phyloP scores from a whole-genome alignment of 2,329 filamentous ascomycete species.

The Raffaelea deltoideospora region DNA sequence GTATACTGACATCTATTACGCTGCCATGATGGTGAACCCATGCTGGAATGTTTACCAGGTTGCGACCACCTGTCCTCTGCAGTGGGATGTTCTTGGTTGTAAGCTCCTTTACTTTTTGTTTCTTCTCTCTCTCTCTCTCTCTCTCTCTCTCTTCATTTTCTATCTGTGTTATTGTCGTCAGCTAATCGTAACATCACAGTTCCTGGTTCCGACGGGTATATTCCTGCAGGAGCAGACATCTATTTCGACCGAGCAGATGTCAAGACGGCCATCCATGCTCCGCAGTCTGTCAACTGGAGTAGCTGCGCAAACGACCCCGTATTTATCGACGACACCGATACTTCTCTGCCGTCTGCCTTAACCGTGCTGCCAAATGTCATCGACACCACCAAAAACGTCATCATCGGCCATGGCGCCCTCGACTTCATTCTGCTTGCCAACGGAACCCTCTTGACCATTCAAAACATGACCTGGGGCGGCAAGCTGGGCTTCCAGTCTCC shows the following conservation, averaged over 20 bases:
- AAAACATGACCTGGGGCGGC: conserved; percentile 72
- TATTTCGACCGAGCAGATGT: conserved; percentile 53
- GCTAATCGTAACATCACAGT: too few relatives aligned
- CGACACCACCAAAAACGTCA: conserved; percentile 54
- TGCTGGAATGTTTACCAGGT: conserved; percentile 71
- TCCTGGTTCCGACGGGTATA: conserved; percentile 48
- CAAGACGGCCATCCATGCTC: conserved; percentile 16
- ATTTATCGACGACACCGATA: conserved; percentile 29
- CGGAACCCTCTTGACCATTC: conserved; percentile 55
- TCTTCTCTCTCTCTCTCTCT: too few relatives aligned
- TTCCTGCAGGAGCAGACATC: conserved; percentile 43
- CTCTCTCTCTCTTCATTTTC: neutral
- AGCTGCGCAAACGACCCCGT: conserved; percentile 32
- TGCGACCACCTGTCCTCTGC: conserved; percentile 52
- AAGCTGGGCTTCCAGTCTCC: conserved; percentile 49
- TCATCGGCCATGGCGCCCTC: conserved; percentile 57
- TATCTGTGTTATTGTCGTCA: too few relatives aligned
- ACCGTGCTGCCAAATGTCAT: conserved; percentile 55
- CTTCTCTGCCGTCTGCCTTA: conserved; percentile 34
- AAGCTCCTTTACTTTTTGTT: too few relatives aligned
- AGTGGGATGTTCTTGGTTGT: conserved; percentile 52
- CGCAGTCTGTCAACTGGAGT: conserved; percentile 28
- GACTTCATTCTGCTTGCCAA: conserved; percentile 55
- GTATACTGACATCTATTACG: conserved; percentile 38
- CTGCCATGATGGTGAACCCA: conserved; percentile 46